Evolutionary conservation across 192 early-diverging fungal genomes (phyloP), one percentile per base, ranked within the genome.

Genomic region (Rhizophagus clarus): DNA sequence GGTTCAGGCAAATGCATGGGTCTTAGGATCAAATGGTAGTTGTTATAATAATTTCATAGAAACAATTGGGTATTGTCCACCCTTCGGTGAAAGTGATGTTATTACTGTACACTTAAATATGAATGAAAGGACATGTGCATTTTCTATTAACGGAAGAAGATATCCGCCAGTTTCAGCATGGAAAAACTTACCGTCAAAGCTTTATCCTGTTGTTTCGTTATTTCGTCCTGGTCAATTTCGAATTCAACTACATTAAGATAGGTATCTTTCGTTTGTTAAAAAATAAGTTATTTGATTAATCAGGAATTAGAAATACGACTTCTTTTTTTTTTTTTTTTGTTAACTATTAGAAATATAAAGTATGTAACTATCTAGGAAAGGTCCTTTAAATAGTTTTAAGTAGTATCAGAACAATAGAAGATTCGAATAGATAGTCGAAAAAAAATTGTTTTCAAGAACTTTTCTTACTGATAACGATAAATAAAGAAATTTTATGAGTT

Each of bases 81-180:
- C 49, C 0, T 79, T 79, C 40, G 42, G 37, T 1, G 20, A 60
- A 2, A 45, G 68, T 73, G 47, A 32, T 51, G 20, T 31, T 2
- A 47, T 80, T n/a, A 80, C 42, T 22, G 15, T 80, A 29, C 47
- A 80, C 32, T 29, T 80, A 6, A 45, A 80, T 45, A 80, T 80
- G 80, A 80, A 51, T 15, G 72, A 47, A 34, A 71, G 80, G 26
- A 47, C 32, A 2, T 45, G 37, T 2, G 3, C 20, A 17, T 74
- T 74, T 20, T 61, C 80, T 9, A 76, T 80, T 14, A 80, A 80
- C 22, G 79, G 45, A 11, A 47, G 15, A 5, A 80, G 42, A 2
- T 80, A 72, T 34, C 42, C 37, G 0, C 26, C 12, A 8, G 63
- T 64, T 24, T 8, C 40, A 1, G 5, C 73, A 14, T 80, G 32